Base-by-base conservation (phyloP, 1,284 basidiomycete genomes). In the Malassezia equina region DNA sequence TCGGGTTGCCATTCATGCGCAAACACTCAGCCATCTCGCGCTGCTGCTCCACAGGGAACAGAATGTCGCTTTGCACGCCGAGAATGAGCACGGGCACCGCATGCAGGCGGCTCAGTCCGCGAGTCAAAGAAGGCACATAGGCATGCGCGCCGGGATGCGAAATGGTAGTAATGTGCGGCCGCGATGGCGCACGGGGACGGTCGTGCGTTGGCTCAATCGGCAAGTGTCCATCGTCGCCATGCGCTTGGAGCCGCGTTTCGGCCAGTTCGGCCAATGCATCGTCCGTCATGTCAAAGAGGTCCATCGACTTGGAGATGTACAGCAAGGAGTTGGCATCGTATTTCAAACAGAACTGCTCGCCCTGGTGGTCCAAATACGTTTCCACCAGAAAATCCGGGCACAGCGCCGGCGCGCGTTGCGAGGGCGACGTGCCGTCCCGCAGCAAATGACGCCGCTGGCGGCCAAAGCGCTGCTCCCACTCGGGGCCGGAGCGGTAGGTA, bases 321-420 rank as follows among this genome's bases (percentile, higher is more conserved):
- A 99, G 90, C 75, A 98, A 84, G 3, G 90, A 94, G 78, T 99
- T 99, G 57, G 94, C 93, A 75, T 99, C 93, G 77, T 98, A 98
- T 75, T 95, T 98, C 55, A 96, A 80, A 75, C 93, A 98, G 78
- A 98, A 99, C 69, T 90, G 84, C 77, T 72, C 71, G 29, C 72
- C 73, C 51, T 95, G 93, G 76, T 96, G 90, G 75, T 98, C 94
- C 53, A 99, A 83, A 73, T 98, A 99, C 0, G 93, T 95, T 77
- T 99, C 94, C 66, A 99, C 98, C 47, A 95, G 80, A 76, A 96
- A 98, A 75, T 99, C 94, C 8, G 94, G 93, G 69, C 90, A 94
- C 1, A 98, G 80, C 6, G 76, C 77, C 0, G 36, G 86, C 27
- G 67, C 66, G 9, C 61, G 44, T 21, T 63, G 65, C 19, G 61